These are phyloP conservation scores for Leucosporidium yakuticum DNA, from an alignment of 768 basidiomycete species.

Conservation along the genomic window DNA sequence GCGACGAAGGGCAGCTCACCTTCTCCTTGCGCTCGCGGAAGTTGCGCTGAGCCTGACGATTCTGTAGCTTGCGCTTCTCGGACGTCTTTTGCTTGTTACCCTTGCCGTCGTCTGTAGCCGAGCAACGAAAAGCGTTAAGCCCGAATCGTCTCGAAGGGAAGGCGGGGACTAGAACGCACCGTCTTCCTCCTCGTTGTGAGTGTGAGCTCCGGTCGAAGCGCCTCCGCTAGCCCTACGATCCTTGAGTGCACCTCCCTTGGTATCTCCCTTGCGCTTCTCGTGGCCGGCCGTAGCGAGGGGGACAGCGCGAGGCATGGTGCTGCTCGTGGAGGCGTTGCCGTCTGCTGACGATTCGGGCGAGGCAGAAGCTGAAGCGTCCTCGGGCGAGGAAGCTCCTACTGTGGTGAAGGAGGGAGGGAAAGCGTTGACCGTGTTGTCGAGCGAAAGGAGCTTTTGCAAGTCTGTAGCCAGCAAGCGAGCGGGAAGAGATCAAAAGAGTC, in stretches of 20 bases:
- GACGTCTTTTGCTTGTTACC: conserved; percentile 20
- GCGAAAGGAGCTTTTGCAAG: too few relatives aligned
- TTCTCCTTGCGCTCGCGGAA: conserved; percentile 91
- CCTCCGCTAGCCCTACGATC: background rate
- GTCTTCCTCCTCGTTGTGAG: conserved; percentile 4
- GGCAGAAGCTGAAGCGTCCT: background rate
- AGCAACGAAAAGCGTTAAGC: background rate
- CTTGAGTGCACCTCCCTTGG: background rate
- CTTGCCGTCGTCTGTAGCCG: conserved; percentile 5
- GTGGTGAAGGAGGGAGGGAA: background rate
- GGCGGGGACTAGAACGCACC: conserved; percentile 10
- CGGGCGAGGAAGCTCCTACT: background rate
- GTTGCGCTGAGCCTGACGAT: conserved; percentile 91
- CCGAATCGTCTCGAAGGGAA: background rate
- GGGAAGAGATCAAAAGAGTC: too few relatives aligned
- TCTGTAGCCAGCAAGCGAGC: too few relatives aligned
- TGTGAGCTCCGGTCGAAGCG: background rate
- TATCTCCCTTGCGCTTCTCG: conserved; percentile 1
- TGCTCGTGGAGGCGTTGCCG: background rate
- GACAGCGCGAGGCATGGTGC: too few relatives aligned
- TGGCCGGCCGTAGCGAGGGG: background rate
- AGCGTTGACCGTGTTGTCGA: background rate
- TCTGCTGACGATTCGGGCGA: background rate
- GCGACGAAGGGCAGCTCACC: background rate
- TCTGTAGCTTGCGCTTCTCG: conserved; percentile 85